Percentiles rank a stretch among this genome's conserved stretches.
These are phyloP conservation scores for Westerdykella sp. DNA, from an alignment of 2,329 filamentous ascomycete species.

Conservation along the genomic window DNA sequence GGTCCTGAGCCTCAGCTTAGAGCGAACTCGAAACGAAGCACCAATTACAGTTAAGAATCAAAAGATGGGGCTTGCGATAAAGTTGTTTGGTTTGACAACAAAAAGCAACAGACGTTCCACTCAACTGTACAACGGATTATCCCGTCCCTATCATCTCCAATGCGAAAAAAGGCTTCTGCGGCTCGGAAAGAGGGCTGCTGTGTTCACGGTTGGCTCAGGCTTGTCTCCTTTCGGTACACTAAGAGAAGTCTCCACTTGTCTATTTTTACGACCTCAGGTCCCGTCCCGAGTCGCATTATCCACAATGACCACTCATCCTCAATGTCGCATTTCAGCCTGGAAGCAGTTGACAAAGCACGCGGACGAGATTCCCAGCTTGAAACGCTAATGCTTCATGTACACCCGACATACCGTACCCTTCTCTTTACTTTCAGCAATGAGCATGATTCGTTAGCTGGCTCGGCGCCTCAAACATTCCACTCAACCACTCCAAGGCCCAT, in stretches of 20 bases:
- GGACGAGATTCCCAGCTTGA: background rate
- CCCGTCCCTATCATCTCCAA: constrained; percentile 16
- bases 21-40: constrained; percentile 14
- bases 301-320: background rate
- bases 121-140: constrained; percentile 30
- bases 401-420: background rate
- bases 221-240: constrained; percentile 8
- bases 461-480: constrained; percentile 5
- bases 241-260: constrained; percentile 7
- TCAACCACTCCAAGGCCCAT: no score
- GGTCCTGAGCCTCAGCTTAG: constrained; percentile 26
- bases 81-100: constrained; percentile 22
- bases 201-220: constrained; percentile 21
- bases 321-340: background rate
- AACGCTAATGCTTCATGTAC: background rate
- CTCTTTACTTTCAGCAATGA: constrained; percentile 5
- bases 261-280: constrained; percentile 1
- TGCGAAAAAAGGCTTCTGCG: constrained; percentile 14
- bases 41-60: constrained; percentile 25
- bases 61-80: constrained; percentile 18
- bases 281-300: background rate
- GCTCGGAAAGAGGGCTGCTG: constrained; percentile 14
- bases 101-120: constrained; percentile 28
- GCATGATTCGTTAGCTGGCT: constrained; percentile 9
- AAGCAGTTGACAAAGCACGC: background rate